Evolutionary conservation across 805 yeast genomes (phyloP).

Genomic region (Myxozyma vanderwaltii): DNA sequence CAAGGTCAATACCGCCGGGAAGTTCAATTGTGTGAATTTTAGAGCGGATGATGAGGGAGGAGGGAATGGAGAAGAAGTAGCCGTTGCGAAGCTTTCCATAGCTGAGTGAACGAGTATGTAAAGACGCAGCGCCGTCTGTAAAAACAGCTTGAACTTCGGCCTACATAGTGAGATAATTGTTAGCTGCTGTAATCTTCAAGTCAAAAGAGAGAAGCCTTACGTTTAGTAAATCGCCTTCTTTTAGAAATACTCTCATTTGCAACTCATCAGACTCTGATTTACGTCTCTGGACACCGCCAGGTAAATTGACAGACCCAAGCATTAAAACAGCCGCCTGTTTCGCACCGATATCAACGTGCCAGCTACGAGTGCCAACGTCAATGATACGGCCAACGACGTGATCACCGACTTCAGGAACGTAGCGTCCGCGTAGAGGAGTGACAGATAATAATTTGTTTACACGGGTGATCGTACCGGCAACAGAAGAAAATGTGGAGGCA

Average conservation of each 20-base stretch:
- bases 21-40: conserved; percentile 83
- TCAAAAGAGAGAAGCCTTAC: conserved; percentile 41
- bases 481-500: conserved; percentile 50
- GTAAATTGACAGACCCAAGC: conserved; percentile 94
- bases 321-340: conserved; percentile 87
- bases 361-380: conserved; percentile 89
- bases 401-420: conserved; percentile 90
- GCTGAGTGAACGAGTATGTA: conserved; percentile 92
- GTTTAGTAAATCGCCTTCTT: conserved; percentile 93
- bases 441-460: conserved; percentile 88
- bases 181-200: not conserved
- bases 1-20: conserved; percentile 92
- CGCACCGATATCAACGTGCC: conserved; percentile 98
- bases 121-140: conserved; percentile 86
- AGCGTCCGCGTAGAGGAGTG: conserved; percentile 76
- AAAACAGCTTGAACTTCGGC: conserved; percentile 89
- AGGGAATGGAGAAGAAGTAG: conserved; percentile 74
- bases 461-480: conserved; percentile 84
- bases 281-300: conserved; percentile 94
- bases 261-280: conserved; percentile 94
- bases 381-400: conserved; percentile 92
- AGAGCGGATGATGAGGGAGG: conserved; percentile 78
- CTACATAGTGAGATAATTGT: not conserved
- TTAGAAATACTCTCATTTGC: conserved; percentile 90
- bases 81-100: conserved; percentile 97